These are phyloP conservation scores for Epichloe uncinata DNA, from an alignment of 2,329 filamentous ascomycete genomes.

Conservation along the genomic window DNA sequence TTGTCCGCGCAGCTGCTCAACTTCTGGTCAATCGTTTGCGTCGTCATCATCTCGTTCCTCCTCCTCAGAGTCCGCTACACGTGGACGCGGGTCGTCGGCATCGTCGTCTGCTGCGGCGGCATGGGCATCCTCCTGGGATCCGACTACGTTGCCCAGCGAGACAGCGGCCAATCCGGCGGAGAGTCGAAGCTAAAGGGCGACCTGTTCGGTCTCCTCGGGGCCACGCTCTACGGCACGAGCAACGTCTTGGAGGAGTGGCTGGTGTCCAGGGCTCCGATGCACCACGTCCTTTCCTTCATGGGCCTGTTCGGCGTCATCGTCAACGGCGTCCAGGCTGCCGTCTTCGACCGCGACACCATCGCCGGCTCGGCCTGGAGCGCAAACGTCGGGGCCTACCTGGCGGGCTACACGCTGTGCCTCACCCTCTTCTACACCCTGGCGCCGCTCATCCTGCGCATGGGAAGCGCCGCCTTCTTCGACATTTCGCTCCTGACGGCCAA, in stretches of 20 bases:
- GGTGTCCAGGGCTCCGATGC: slow-evolving; percentile 72
- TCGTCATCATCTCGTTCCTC: slow-evolving; percentile 71
- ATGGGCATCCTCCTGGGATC: slow-evolving; percentile 77
- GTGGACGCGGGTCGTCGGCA: slow-evolving; percentile 70
- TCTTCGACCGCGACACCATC: slow-evolving; percentile 59
- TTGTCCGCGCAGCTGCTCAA: slow-evolving; percentile 91
- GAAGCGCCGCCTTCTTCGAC: slow-evolving; percentile 89
- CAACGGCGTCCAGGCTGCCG: slow-evolving; percentile 80
- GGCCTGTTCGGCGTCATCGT: slow-evolving; percentile 80
- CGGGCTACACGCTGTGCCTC: slow-evolving; percentile 80
- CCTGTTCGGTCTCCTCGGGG: slow-evolving; percentile 77
- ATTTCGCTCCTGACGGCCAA: slow-evolving; percentile 87
- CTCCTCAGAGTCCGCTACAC: slow-evolving; percentile 85
- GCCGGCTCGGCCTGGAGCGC: slow-evolving; percentile 8
- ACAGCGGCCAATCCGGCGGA: slow-evolving; percentile 52
- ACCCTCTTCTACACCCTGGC: slow-evolving; percentile 77
- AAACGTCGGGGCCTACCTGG: slow-evolving; percentile 60
- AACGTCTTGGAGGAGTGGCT: slow-evolving; percentile 95
- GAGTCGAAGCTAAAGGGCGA: slow-evolving; percentile 73
- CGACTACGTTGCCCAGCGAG: slow-evolving; percentile 63
- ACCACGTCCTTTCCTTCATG: slow-evolving; percentile 87
- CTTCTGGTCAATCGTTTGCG: slow-evolving; percentile 95
- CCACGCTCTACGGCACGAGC: slow-evolving; percentile 78
- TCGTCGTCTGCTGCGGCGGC: slow-evolving; percentile 81
- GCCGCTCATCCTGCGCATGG: slow-evolving; percentile 79